Base-by-base conservation (phyloP, 1,139 yeast genomes). In the Hanseniaspora uvarum region DNA sequence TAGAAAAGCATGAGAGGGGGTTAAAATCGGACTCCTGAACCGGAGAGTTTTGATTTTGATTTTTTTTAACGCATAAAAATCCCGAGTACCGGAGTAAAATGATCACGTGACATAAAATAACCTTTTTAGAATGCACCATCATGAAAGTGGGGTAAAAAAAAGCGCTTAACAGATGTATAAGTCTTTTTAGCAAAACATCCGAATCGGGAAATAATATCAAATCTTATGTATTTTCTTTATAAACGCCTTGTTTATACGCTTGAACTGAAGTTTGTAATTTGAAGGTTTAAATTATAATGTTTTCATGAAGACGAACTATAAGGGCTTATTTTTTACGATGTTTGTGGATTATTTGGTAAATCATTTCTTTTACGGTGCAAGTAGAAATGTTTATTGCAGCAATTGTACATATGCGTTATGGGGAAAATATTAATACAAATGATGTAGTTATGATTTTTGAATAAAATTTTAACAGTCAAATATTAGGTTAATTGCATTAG, bases 321-420 rank as follows among this genome's bases (percentile, higher is more conserved):
- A n/a, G n/a, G n/a, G n/a, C n/a, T n/a, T n/a, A n/a, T n/a, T n/a
- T 6, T 11, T 38, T 11, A 43, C 7, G 2, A 46, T 46, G 44
- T 28, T 38, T 37, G 44, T 46, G 2, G 51, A 46, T 38, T 46
- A 44, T 12, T 16, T 26, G 26, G 43, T 37, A 8, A 37, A 44
- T 30, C 51, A 46, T 38, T 7, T 14, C 11, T 38, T 46, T 37
- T 37, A 46, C 38, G 24, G 19, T 10, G n/a, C 23, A 36, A 28
- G 14, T 14, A 37, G 28, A 28, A 7, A 21, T 10, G 37, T 37
- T 19, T 46, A 26, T 37, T 38, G 37, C 8, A 34, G 41, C 11
- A 61, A 64, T n/a, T 63, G 66, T 56, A 65, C 66, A 8, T 65
- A 63, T 55, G 58, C 58, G 1, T 53, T 62, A 23, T 62, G 66